These are phyloP conservation scores for Serpula lacrymans DNA, from an alignment of 768 basidiomycete genomes.

Conservation along the genomic window DNA sequence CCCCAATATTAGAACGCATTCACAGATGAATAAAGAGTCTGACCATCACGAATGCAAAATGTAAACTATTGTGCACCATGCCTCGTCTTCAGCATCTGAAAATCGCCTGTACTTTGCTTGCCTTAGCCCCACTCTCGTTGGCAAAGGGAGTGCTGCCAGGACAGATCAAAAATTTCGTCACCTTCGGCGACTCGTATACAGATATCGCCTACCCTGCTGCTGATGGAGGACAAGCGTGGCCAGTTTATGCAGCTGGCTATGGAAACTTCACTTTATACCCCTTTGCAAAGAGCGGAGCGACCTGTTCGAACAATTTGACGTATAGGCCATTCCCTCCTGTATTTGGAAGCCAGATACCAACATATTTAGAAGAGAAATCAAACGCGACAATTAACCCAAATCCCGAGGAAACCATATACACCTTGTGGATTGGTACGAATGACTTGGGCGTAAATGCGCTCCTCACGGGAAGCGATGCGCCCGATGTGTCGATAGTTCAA, in stretches of 20 bases:
- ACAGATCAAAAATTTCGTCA: slow-evolving; percentile 62
- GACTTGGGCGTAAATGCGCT: slow-evolving; percentile 57
- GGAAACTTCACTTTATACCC: slow-evolving; percentile 50
- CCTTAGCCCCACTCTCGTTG: slow-evolving; percentile 7
- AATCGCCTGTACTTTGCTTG: slow-evolving; percentile 10
- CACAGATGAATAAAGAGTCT: neutral
- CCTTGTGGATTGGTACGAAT: slow-evolving; percentile 68
- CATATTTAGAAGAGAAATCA: slow-evolving; percentile 41
- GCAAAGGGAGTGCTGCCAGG: slow-evolving; percentile 27
- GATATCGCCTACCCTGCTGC: slow-evolving; percentile 40
- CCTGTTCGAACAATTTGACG: slow-evolving; percentile 63
- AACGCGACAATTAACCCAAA: slow-evolving; percentile 39
- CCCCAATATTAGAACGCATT: neutral
- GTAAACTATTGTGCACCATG: slow-evolving; percentile 1
- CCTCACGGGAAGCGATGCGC: slow-evolving; percentile 44
- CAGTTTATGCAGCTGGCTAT: slow-evolving; percentile 55
- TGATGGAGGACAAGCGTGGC: slow-evolving; percentile 53
- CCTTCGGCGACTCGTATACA: slow-evolving; percentile 67
- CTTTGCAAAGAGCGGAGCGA: slow-evolving; percentile 60
- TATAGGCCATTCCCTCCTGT: slow-evolving; percentile 55
- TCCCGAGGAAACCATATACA: slow-evolving; percentile 52
- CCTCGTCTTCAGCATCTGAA: slow-evolving; percentile 1
- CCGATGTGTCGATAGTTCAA: slow-evolving; percentile 52
- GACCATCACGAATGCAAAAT: neutral
- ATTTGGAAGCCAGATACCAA: slow-evolving; percentile 55